These are phyloP conservation scores for Trichophyton benhamiae DNA, from an alignment of 2,329 filamentous ascomycete genomes.

Conservation along the genomic window DNA sequence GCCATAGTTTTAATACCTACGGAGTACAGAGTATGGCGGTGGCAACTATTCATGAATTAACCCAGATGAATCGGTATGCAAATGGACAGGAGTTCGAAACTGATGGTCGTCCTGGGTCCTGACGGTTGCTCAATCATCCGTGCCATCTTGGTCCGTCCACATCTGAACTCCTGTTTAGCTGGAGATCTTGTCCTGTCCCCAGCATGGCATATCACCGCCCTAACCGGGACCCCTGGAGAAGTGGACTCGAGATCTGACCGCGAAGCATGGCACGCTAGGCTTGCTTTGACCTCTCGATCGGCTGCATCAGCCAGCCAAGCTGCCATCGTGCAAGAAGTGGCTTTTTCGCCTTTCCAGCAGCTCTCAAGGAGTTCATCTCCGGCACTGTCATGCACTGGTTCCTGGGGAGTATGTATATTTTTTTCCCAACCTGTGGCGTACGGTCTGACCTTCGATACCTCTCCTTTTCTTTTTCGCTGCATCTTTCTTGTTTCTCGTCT, in stretches of 20 bases:
- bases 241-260: not conserved
- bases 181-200: not conserved
- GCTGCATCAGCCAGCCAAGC: not conserved
- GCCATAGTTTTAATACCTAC: not conserved
- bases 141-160: not conserved
- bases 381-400: not conserved
- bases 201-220: not conserved
- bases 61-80: not conserved
- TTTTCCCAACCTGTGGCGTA: not conserved
- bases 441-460: not conserved
- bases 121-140: not conserved
- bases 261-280: not conserved
- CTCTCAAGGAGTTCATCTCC: not conserved
- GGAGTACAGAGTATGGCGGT: not conserved
- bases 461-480: not conserved
- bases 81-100: not conserved
- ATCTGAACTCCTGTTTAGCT: not conserved
- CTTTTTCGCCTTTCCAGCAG: not conserved
- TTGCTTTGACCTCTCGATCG: not conserved
- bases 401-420: not conserved
- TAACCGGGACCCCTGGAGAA: not conserved
- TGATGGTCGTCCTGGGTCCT: not conserved
- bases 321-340: not conserved
- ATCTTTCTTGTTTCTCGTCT: not conserved
- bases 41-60: not conserved